phyloP scores from a whole-genome alignment of 352 stramenopile species.

The Hyphochytrium catenoides region DNA sequence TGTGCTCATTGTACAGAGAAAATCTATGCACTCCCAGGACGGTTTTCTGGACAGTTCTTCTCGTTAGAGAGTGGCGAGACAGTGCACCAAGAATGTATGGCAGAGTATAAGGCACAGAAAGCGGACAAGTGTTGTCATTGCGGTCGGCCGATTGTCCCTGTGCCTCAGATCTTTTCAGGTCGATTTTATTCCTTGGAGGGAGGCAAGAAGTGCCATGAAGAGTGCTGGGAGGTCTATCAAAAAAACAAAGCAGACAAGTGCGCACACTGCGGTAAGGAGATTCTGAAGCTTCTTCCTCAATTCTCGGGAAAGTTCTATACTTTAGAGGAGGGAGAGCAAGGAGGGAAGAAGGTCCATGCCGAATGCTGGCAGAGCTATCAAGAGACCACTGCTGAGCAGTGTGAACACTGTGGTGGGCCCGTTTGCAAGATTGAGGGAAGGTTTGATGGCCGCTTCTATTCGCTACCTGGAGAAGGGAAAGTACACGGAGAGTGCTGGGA shows the following conservation, averaged over 20 bases:
- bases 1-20: constrained; percentile 41
- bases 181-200: constrained; percentile 46
- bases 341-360: constrained; percentile 48
- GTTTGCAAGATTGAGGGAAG: constrained; percentile 36
- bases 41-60: constrained; percentile 49
- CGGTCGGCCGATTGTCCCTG: constrained; percentile 38
- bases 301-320: constrained; percentile 9
- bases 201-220: constrained; percentile 34
- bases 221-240: constrained; percentile 52
- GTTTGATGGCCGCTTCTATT: constrained; percentile 58
- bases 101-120: constrained; percentile 49
- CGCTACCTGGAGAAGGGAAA: constrained; percentile 38
- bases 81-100: constrained; percentile 53
- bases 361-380: constrained; percentile 62
- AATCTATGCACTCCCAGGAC: constrained; percentile 37
- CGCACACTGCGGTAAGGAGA: constrained; percentile 31
- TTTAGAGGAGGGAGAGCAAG: background rate
- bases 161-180: no score
- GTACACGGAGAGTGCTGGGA: constrained; percentile 66
- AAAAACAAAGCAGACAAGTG: constrained; percentile 38
- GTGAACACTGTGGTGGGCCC: constrained; percentile 36
- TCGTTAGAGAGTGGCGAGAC: constrained; percentile 38
- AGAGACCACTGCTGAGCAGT: constrained; percentile 32
- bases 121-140: constrained; percentile 53
- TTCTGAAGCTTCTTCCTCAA: constrained; percentile 27